Percentiles rank a stretch among this genome's conserved stretches.
Evolutionary conservation across 1,139 yeast species (phyloP).

Genomic region (Entelexis sorbosivorans): DNA sequence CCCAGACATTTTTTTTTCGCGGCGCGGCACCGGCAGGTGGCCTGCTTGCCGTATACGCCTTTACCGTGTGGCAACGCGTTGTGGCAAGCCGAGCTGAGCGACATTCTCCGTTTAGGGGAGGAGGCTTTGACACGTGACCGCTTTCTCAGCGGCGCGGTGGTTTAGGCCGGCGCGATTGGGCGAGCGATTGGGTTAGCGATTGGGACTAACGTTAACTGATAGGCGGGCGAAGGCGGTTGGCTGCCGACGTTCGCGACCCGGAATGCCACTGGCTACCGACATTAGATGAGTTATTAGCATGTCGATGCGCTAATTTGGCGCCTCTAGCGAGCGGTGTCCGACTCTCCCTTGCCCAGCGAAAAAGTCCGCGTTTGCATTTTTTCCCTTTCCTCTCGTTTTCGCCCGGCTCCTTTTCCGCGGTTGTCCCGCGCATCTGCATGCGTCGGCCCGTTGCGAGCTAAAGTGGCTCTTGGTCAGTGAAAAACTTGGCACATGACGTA

Average conservation of each 20-base stretch:
- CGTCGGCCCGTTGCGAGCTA: slow-evolving; percentile 1
- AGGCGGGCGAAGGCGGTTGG: neutral
- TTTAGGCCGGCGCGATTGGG: neutral
- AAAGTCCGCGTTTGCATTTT: neutral
- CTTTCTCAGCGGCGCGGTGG: neutral
- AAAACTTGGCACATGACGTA: slow-evolving; percentile 2
- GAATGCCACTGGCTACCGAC: too few species aligned
- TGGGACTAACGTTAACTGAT: neutral
- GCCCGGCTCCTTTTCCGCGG: neutral
- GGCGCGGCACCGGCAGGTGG: neutral
- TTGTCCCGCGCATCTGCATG: neutral
- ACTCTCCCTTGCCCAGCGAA: neutral
- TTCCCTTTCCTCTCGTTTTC: neutral
- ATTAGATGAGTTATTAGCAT: too few species aligned
- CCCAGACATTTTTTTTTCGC: neutral
- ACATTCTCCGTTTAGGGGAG: neutral
- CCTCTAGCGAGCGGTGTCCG: neutral
- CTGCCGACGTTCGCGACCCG: too few species aligned
- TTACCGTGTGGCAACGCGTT: neutral
- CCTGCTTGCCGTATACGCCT: neutral
- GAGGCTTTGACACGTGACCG: neutral
- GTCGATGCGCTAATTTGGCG: too few species aligned
- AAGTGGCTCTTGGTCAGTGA: neutral
- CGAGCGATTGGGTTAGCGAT: too few species aligned
- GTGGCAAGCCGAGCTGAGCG: neutral